phyloP scores from a whole-genome alignment of 768 basidiomycete species.

The Boletus subparvulus region DNA sequence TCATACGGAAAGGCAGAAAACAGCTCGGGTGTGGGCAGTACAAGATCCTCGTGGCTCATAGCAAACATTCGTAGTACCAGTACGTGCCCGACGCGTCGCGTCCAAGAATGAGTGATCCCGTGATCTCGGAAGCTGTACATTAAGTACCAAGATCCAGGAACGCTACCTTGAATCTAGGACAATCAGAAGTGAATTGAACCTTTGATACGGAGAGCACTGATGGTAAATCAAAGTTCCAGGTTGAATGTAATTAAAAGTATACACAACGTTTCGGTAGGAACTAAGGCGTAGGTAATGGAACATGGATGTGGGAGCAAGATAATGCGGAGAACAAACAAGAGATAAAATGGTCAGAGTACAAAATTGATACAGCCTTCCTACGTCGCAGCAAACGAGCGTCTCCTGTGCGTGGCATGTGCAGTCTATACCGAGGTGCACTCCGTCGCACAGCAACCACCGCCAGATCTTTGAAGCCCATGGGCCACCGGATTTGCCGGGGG shows the following conservation, averaged over 20 bases:
- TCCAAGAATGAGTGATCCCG: neutral
- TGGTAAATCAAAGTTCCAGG: slow-evolving; percentile 16
- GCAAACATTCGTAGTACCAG: neutral
- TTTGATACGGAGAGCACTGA: slow-evolving; percentile 4
- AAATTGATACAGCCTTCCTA: slow-evolving; percentile 20
- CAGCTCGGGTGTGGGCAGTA: slow-evolving; percentile 57
- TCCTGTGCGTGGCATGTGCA: slow-evolving; percentile 7
- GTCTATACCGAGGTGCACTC: slow-evolving; percentile 6
- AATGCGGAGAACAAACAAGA: slow-evolving; percentile 16
- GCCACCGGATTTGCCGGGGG: neutral
- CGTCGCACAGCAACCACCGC: slow-evolving; percentile 13
- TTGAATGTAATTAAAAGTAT: slow-evolving; percentile 27
- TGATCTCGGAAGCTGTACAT: slow-evolving; percentile 3
- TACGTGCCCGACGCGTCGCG: slow-evolving; percentile 8
- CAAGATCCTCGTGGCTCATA: slow-evolving; percentile 21
- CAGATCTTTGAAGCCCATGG: slow-evolving; percentile 1
- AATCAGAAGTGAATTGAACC: slow-evolving; percentile 7
- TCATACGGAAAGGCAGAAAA: slow-evolving; percentile 86
- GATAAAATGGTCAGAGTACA: slow-evolving; percentile 24
- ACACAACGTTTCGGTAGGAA: slow-evolving; percentile 22
- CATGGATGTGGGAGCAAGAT: slow-evolving; percentile 20
- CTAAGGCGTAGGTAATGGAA: slow-evolving; percentile 25
- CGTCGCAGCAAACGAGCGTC: slow-evolving; percentile 17
- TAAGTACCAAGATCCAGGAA: slow-evolving; percentile 12
- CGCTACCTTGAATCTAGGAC: neutral